Percentiles rank a stretch among this genome's conserved stretches.
These are phyloP conservation scores for Lachnellula suecica DNA, from an alignment of 2,329 filamentous ascomycete genomes.

Conservation along the genomic window DNA sequence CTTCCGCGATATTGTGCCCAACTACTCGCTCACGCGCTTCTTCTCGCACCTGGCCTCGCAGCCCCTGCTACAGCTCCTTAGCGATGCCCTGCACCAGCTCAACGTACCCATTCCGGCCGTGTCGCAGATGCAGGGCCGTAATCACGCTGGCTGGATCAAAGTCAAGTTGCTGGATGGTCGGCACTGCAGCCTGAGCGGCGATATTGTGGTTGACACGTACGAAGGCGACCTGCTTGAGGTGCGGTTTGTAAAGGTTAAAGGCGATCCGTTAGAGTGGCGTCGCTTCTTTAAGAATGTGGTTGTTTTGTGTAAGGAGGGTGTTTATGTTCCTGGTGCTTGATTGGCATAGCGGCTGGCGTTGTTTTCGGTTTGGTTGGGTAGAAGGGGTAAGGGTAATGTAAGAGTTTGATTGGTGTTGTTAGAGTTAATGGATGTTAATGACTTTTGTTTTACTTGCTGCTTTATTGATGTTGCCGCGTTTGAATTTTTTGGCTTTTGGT, in stretches of 20 bases:
- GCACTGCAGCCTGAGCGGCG: conserved; percentile 71
- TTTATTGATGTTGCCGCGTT: background rate
- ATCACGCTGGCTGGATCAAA: conserved; percentile 63
- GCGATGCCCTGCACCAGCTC: conserved; percentile 79
- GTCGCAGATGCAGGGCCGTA: conserved; percentile 48
- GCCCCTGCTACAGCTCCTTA: conserved; percentile 76
- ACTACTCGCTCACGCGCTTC: conserved; percentile 86
- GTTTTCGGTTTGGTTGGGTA: background rate
- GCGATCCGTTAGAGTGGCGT: conserved; percentile 94
- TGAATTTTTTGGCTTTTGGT: too few relatives aligned
- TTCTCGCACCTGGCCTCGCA: conserved; percentile 77
- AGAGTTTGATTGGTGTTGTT: background rate
- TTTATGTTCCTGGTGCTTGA: conserved; percentile 55
- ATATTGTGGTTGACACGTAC: conserved; percentile 70
- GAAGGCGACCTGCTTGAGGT: conserved; percentile 73
- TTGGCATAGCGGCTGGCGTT: background rate
- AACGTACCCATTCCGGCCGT: conserved; percentile 67
- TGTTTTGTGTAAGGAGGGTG: conserved; percentile 80
- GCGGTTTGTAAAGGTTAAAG: conserved; percentile 90
- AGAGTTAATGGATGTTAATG: background rate
- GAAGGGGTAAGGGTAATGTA: background rate
- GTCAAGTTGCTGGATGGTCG: conserved; percentile 74
- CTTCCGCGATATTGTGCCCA: conserved; percentile 89
- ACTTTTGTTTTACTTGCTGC: background rate
- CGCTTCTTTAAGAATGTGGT: conserved; percentile 97